Evolutionary conservation across 2,329 filamentous ascomycete genomes (phyloP).

Genomic region (Cladobotryum mycophilum): DNA sequence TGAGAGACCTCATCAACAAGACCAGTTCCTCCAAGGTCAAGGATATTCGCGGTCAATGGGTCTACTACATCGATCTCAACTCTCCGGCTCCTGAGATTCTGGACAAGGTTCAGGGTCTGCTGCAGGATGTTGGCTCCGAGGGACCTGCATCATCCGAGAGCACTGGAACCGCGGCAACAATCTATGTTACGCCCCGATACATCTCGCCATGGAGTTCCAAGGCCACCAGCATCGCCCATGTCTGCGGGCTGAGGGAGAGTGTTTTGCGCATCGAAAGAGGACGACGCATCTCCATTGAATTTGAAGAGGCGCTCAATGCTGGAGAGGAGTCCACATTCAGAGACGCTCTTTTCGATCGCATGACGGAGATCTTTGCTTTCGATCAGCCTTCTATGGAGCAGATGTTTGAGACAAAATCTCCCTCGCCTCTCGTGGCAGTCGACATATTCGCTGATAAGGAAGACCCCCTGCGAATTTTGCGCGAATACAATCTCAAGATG

Average conservation of each 20-base stretch:
- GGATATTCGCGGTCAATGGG: constrained; percentile 47
- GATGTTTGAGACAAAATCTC: constrained; percentile 70
- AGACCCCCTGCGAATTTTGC: constrained; percentile 64
- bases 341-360: constrained; percentile 81
- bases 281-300: constrained; percentile 64
- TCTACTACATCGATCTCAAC: constrained; percentile 62
- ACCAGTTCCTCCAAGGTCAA: constrained; percentile 38
- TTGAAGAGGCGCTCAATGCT: constrained; percentile 40
- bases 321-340: constrained; percentile 50
- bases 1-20: constrained; percentile 40
- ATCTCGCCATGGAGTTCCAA: constrained; percentile 98
- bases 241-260: constrained; percentile 70
- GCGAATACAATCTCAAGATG: constrained; percentile 75
- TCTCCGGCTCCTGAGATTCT: constrained; percentile 37
- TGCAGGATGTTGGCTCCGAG: constrained; percentile 33
- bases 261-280: constrained; percentile 81
- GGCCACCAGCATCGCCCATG: constrained; percentile 86
- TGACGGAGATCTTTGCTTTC: constrained; percentile 78
- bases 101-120: constrained; percentile 41
- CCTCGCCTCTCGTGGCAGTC: constrained; percentile 63
- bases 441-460: constrained; percentile 61
- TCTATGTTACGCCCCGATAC: constrained; percentile 74
- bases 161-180: constrained; percentile 45
- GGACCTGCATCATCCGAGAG: constrained; percentile 21
- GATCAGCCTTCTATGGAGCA: constrained; percentile 60